Conservation (phyloP, 2,329 filamentous ascomycete genomes). For the Xylaria sp. region DNA sequence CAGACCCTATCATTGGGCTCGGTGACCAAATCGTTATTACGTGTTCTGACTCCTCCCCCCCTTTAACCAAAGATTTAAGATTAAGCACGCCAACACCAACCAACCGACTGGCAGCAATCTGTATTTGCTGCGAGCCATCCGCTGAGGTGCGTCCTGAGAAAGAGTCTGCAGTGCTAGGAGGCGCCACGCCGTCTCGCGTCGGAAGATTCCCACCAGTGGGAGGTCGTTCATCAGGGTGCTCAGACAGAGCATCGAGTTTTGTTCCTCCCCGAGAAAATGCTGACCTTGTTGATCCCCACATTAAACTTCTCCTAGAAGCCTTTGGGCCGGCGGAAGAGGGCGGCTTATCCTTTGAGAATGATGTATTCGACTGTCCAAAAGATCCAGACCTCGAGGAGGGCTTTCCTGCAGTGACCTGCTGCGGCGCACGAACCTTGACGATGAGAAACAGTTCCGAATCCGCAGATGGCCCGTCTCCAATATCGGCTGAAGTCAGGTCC, state of each 20-base stretch:
- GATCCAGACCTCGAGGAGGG: conserved; percentile 64
- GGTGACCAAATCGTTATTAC: conserved; percentile 82
- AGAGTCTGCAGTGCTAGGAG: conserved; percentile 68
- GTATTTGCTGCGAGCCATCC: conserved; percentile 49
- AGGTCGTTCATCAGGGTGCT: conserved; percentile 57
- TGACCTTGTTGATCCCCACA: conserved; percentile 71
- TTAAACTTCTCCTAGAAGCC: conserved; percentile 69
- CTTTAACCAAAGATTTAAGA: conserved; percentile 78
- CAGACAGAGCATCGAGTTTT: conserved; percentile 68
- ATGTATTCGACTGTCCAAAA: conserved; percentile 52
- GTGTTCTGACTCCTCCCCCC: conserved; percentile 77
- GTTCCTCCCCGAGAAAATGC: conserved; percentile 64
- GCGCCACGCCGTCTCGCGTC: conserved; percentile 57
- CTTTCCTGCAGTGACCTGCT: conserved; percentile 60
- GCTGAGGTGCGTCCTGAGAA: conserved; percentile 51
- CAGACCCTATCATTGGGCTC: conserved; percentile 61
- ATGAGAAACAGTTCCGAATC: conserved; percentile 84
- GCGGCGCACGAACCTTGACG: conserved; percentile 76
- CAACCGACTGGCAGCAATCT: conserved; percentile 70
- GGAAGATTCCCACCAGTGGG: conserved; percentile 50
- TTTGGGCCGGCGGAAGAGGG: conserved; percentile 62
- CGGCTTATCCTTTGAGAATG: conserved; percentile 61
- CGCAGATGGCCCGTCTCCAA: conserved; percentile 68
- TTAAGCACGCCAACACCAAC: conserved; percentile 82
- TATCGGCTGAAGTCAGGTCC: conserved; percentile 81